These are phyloP conservation scores for Fraxinus excelsior DNA, from an alignment of 257 asterid genomes.

Conservation along the genomic window DNA sequence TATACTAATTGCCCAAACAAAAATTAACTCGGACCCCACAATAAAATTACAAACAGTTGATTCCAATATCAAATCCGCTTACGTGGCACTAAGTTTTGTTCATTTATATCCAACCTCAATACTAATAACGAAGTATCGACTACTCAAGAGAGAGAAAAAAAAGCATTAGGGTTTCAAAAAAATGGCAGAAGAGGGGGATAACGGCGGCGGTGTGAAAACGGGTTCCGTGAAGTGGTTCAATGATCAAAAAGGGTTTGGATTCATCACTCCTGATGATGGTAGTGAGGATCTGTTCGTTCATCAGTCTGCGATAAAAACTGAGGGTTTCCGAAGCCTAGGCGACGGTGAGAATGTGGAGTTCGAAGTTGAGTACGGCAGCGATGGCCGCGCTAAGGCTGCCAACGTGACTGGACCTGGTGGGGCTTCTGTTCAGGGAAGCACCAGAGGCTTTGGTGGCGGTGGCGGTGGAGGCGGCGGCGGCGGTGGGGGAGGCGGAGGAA, in stretches of 20 bases:
- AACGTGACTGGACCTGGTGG: conserved; percentile 64
- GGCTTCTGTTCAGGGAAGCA: conserved; percentile 53
- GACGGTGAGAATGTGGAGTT: conserved; percentile 70
- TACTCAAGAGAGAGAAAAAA: neutral
- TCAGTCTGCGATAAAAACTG: conserved; percentile 59
- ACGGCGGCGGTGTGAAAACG: conserved; percentile 34
- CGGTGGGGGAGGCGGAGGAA: conserved; percentile 11
- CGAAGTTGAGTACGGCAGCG: conserved; percentile 42
- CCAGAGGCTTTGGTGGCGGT: conserved; percentile 36
- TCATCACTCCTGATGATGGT: conserved; percentile 72
- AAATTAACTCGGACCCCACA: conserved; percentile 45
- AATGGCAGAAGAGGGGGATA: conserved; percentile 6
- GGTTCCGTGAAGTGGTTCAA: conserved; percentile 81
- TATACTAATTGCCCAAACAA: too few species aligned
- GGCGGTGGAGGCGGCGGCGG: conserved; percentile 35
- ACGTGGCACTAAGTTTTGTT: conserved; percentile 33
- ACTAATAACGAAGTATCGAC: neutral
- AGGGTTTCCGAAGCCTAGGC: conserved; percentile 63
- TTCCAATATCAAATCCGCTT: conserved; percentile 39
- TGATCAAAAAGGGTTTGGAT: conserved; percentile 73
- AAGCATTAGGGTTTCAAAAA: conserved; percentile 38
- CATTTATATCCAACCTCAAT: conserved; percentile 20
- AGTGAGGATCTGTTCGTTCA: conserved; percentile 79
- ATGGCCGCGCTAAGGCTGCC: conserved; percentile 60
- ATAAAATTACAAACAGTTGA: conserved; percentile 30